Evolutionary conservation across 768 basidiomycete genomes (phyloP).

Genomic region (Daedaleopsis sinensis): DNA sequence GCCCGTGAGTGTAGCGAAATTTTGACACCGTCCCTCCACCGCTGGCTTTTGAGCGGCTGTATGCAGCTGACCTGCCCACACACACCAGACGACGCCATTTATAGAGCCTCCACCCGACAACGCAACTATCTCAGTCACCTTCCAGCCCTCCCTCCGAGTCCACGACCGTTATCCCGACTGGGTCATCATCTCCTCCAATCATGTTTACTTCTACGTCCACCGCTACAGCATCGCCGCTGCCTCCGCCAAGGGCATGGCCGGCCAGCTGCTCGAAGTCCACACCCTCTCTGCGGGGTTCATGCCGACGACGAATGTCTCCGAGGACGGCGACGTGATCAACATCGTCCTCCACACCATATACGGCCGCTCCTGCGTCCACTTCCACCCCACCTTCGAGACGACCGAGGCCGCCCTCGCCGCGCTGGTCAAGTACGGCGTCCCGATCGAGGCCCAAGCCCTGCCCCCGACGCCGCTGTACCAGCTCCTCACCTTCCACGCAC

Average conservation of each 20-base stretch:
- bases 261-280: slow-evolving; percentile 20
- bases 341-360: slow-evolving; percentile 40
- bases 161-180: slow-evolving; percentile 26
- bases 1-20: not conserved
- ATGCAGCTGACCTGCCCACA: not conserved
- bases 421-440: slow-evolving; percentile 33
- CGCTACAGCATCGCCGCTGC: slow-evolving; percentile 20
- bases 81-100: slow-evolving; percentile 4
- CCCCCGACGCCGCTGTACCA: slow-evolving; percentile 33
- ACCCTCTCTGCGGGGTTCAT: slow-evolving; percentile 1
- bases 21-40: no score
- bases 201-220: slow-evolving; percentile 38
- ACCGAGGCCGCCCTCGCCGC: slow-evolving; percentile 29
- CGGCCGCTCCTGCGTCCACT: slow-evolving; percentile 29
- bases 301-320: slow-evolving; percentile 30
- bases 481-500: slow-evolving; percentile 39
- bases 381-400: slow-evolving; percentile 31
- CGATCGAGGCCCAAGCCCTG: slow-evolving; percentile 27
- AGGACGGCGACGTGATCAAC: slow-evolving; percentile 35
- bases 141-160: slow-evolving; percentile 22
- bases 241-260: slow-evolving; percentile 32
- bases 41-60: not conserved
- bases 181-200: slow-evolving; percentile 32
- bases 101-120: slow-evolving; percentile 9
- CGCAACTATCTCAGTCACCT: slow-evolving; percentile 24